Evolutionary conservation across 2,329 filamentous ascomycete species (phyloP).

Genomic region (Colletotrichum zoysiae): DNA sequence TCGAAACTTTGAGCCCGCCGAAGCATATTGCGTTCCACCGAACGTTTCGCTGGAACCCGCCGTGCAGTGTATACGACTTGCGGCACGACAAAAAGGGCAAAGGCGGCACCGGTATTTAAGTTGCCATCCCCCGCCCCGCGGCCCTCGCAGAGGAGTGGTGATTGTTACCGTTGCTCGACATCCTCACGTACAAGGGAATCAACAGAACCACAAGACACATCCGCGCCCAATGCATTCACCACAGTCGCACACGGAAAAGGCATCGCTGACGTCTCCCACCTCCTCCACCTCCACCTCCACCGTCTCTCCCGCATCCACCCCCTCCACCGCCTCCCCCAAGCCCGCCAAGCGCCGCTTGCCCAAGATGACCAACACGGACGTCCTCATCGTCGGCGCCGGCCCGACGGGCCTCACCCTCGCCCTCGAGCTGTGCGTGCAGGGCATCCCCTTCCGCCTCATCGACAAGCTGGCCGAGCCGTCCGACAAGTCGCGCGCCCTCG

Average conservation of each 20-base stretch:
- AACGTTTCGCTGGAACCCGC: not conserved
- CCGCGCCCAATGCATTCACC: not conserved
- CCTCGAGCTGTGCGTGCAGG: constrained; percentile 48
- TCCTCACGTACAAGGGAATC: not conserved
- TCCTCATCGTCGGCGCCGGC: constrained; percentile 53
- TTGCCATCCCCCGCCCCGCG: not conserved
- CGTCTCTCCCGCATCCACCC: too few species aligned
- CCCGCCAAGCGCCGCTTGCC: not conserved
- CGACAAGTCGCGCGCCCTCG: constrained; percentile 57
- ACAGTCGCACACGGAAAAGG: constrained; percentile 7
- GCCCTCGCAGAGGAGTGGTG: not conserved
- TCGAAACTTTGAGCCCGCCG: constrained; percentile 29
- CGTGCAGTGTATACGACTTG: not conserved
- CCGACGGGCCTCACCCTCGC: constrained; percentile 53
- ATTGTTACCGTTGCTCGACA: not conserved
- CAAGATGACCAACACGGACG: constrained; percentile 35
- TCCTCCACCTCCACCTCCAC: not conserved
- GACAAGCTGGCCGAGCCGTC: constrained; percentile 51
- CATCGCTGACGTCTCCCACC: constrained; percentile 1
- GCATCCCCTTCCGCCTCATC: constrained; percentile 54
- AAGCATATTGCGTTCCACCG: constrained; percentile 23
- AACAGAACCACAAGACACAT: not conserved
- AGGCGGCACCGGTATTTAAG: constrained; percentile 22
- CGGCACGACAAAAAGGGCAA: not conserved
- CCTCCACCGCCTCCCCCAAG: not conserved